phyloP scores from a whole-genome alignment of 129 eudicot species.

The Scalesia atractyloides region DNA sequence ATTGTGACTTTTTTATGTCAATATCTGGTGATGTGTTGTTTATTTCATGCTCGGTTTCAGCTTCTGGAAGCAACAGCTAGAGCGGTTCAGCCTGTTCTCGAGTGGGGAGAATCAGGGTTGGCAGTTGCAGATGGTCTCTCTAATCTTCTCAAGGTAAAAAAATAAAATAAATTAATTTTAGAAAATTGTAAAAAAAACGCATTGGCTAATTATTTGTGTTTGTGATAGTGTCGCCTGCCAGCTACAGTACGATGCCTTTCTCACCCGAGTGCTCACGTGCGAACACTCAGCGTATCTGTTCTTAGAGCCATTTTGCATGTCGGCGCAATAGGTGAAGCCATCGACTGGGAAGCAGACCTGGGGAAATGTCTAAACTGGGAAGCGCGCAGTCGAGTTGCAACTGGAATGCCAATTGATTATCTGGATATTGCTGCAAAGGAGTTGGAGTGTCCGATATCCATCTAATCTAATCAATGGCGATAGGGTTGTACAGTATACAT shows the following conservation, averaged over 20 bases:
- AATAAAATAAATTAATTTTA: background rate
- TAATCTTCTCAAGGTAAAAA: constrained; percentile 77
- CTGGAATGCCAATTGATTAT: constrained; percentile 68
- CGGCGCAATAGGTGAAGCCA: constrained; percentile 41
- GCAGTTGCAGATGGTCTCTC: constrained; percentile 93
- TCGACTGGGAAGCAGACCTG: constrained; percentile 78
- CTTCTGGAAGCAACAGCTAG: constrained; percentile 96
- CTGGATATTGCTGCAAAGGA: constrained; percentile 80
- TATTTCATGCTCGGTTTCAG: constrained; percentile 37
- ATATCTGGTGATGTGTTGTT: background rate
- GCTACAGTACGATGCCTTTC: constrained; percentile 88
- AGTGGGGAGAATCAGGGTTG: constrained; percentile 96
- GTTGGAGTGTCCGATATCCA: constrained; percentile 69
- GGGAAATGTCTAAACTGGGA: constrained; percentile 88
- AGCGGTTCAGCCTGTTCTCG: constrained; percentile 87
- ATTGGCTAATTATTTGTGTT: background rate
- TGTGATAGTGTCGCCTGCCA: constrained; percentile 85
- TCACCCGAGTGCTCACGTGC: constrained; percentile 96
- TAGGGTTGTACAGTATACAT: constrained; percentile 7
- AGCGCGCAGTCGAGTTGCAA: constrained; percentile 78
- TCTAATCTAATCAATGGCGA: constrained; percentile 10
- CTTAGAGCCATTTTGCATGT: constrained; percentile 72
- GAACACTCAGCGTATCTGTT: constrained; percentile 91
- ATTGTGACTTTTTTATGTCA: background rate
- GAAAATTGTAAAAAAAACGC: background rate